Evolutionary conservation across 306 rosid genomes (phyloP), one percentile per base, ranked within the genome.

Genomic region (Trifolium dubium): DNA sequence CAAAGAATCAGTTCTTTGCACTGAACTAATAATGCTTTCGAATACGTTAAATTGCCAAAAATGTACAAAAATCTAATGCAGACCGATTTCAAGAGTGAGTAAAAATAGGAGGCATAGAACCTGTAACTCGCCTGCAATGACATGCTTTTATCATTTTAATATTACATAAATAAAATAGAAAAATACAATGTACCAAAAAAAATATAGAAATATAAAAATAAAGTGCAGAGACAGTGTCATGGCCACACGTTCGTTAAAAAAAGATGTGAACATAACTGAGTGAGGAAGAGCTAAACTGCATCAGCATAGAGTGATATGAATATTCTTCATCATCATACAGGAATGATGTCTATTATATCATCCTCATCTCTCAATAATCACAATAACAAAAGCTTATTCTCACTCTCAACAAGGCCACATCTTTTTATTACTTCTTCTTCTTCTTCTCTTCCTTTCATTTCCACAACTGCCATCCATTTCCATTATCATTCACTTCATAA

Each of bases 401-500:
- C 83, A 10, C 2, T 19, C 19, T 39, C 75, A 34, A n/a, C 41
- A 8, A 69, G 40, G 13, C 67, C 28, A 74, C 51, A 61, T 1
- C 49, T 10, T 31, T 67, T 73, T 10, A 15, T 44, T 18, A 51
- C 32, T 55, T 55, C 69, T 64, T 55, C 72, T 58, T 15, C n/a
- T n/a, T n/a, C n/a, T n/a, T n/a, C n/a, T n/a, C n/a, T 51, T 37
- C 63, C 62, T 66, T 10, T 19, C 49, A 74, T 14, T 63, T 58
- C 34, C 44, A 47, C 67, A 56, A 10, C 63, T 56, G 0, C 43
- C 40, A 43, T 79, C 68, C 67, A 43, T 70, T 31, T 37, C 35
- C 64, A 28, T 64, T 53, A 66, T 8, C 4, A 35, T 15, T 28
- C 63, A 28, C 17, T 5, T 56, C n/a, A 5, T 5, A 17, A 69